A percentile compares a stretch with the other conserved stretches of the same genome.
These are phyloP conservation scores for Starmerella bacillaris DNA, from an alignment of 805 yeast genomes.

Conservation along the genomic window DNA sequence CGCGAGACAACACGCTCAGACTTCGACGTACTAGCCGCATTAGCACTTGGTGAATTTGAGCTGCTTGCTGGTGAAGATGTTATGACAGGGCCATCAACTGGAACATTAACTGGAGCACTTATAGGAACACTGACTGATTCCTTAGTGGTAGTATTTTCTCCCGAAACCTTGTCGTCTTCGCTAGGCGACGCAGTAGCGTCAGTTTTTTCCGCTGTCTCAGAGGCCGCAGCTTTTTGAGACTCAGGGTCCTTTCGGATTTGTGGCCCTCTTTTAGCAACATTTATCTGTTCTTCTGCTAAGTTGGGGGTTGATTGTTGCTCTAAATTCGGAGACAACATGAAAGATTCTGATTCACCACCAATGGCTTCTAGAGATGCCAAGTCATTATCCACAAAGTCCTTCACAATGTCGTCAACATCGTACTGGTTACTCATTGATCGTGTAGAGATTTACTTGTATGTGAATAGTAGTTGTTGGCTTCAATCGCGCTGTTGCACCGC, in stretches of 20 bases:
- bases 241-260: background rate
- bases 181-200: background rate
- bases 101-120: no score
- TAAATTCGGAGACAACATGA: constrained; percentile 15
- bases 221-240: background rate
- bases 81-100: no score
- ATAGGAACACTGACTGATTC: no score
- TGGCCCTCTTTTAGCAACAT: constrained; percentile 1
- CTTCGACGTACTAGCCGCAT: no score
- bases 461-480: no score
- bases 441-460: no score
- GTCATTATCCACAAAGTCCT: constrained; percentile 20
- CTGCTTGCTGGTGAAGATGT: no score
- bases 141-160: no score
- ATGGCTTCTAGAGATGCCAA: constrained; percentile 20
- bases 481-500: no score
- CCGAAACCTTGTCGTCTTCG: no score
- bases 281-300: background rate
- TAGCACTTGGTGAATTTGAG: no score
- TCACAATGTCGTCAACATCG: constrained; percentile 20
- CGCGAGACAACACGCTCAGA: no score
- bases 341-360: constrained; percentile 16
- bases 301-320: constrained; percentile 10
- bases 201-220: constrained; percentile 1
- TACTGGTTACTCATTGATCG: constrained; percentile 8